phyloP scores from a whole-genome alignment of 2,329 filamentous ascomycete species.

The Aspergillus sergii region DNA sequence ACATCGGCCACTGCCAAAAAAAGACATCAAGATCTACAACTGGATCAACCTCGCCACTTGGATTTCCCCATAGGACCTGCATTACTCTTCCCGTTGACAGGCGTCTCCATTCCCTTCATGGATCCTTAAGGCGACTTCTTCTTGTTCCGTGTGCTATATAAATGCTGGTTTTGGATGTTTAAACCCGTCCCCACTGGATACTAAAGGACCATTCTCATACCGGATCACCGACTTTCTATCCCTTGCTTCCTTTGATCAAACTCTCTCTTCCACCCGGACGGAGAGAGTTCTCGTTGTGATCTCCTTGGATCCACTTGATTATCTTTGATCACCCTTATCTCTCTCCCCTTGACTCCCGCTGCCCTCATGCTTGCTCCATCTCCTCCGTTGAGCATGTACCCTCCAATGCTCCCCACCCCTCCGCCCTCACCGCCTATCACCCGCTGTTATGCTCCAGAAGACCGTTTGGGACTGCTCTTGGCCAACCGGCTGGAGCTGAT shows the following conservation, averaged over 20 bases:
- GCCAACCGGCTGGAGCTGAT: conserved; percentile 82
- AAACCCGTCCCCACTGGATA: conserved; percentile 5
- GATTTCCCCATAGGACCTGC: conserved; percentile 18
- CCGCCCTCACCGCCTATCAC: conserved; percentile 46
- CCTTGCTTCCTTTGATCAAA: conserved; percentile 8
- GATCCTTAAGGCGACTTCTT: conserved; percentile 22
- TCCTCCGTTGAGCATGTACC: conserved; percentile 41
- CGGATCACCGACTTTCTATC: conserved; percentile 9
- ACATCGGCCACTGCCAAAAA: not conserved
- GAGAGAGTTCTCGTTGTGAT: conserved; percentile 2
- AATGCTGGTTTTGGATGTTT: conserved; percentile 13
- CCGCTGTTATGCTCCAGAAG: conserved; percentile 71
- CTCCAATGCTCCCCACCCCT: conserved; percentile 50
- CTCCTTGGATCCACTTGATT: conserved; percentile 3
- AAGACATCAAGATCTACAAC: not conserved
- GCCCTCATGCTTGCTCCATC: conserved; percentile 22
- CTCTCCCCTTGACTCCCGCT: conserved; percentile 1
- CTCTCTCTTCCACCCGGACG: conserved; percentile 11
- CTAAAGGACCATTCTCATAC: conserved; percentile 5
- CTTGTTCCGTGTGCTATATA: conserved; percentile 15
- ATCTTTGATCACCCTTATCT: conserved; percentile 1
- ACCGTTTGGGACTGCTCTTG: conserved; percentile 80
- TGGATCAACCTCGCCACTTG: conserved; percentile 6
- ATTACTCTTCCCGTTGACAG: conserved; percentile 8
- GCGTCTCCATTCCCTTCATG: conserved; percentile 24